Evolutionary conservation across 2,329 filamentous ascomycete species (phyloP).

Genomic region (Xylaria sp.): DNA sequence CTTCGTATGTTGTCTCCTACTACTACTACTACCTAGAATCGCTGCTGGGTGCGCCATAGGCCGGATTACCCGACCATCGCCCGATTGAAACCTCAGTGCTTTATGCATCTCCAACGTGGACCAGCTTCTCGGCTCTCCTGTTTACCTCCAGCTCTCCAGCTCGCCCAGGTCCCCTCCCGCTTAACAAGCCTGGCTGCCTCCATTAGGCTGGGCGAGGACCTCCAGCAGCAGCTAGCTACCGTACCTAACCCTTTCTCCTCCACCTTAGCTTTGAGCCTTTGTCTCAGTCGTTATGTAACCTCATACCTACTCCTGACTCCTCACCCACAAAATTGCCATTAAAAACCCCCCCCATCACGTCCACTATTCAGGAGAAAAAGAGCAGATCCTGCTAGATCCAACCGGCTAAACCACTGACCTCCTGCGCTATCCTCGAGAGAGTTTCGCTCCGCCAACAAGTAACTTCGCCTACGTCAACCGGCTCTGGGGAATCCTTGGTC

Average conservation of each 20-base stretch:
- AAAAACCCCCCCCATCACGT: too few relatives aligned
- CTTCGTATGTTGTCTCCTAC: too few relatives aligned
- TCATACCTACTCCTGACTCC: background rate
- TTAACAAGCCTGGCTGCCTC: too few relatives aligned
- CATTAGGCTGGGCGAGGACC: too few relatives aligned
- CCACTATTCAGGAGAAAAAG: too few relatives aligned
- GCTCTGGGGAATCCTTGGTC: background rate
- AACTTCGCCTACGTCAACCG: constrained; percentile 13
- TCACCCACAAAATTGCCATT: background rate
- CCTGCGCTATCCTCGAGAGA: constrained; percentile 5
- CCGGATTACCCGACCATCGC: constrained; percentile 24
- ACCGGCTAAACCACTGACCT: background rate
- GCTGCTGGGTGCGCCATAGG: constrained; percentile 21
- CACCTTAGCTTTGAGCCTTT: constrained; percentile 5
- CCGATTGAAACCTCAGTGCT: constrained; percentile 18
- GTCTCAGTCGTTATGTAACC: background rate
- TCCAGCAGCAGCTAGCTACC: background rate
- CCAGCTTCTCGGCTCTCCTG: constrained; percentile 13
- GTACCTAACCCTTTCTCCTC: constrained; percentile 6
- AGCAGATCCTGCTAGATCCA: background rate
- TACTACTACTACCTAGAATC: background rate
- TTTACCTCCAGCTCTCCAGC: background rate
- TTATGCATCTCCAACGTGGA: constrained; percentile 1
- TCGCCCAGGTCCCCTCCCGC: too few relatives aligned
- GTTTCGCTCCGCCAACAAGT: constrained; percentile 13